phyloP scores from a whole-genome alignment of 805 yeast genomes.

The Cyberlindnera mycetangii region DNA sequence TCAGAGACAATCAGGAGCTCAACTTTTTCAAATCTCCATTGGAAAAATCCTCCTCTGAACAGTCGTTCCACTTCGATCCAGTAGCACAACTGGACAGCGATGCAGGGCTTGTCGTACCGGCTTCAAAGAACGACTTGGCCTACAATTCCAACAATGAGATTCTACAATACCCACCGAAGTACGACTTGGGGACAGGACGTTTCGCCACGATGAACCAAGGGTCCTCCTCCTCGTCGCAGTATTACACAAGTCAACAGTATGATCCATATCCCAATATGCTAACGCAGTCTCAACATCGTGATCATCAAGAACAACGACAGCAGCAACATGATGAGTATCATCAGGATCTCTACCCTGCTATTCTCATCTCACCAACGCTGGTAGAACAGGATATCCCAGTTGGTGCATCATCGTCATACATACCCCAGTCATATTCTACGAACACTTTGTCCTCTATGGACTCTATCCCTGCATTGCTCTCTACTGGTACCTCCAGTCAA shows the following conservation, averaged over 20 bases:
- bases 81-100: constrained; percentile 1
- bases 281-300: not conserved
- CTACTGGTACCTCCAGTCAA: constrained; percentile 1
- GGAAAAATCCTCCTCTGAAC: not conserved
- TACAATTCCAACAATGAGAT: constrained; percentile 2
- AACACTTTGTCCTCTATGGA: constrained; percentile 8
- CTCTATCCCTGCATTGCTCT: constrained; percentile 4
- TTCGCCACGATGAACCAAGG: not conserved
- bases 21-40: not conserved
- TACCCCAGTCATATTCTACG: constrained; percentile 6
- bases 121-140: constrained; percentile 4
- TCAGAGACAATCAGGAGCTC: constrained; percentile 1
- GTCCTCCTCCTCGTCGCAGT: not conserved
- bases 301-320: not conserved
- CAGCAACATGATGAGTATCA: constrained; percentile 1
- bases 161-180: constrained; percentile 7
- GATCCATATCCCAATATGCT: not conserved
- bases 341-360: constrained; percentile 4
- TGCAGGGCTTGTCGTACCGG: constrained; percentile 8
- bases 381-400: constrained; percentile 12
- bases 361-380: constrained; percentile 3
- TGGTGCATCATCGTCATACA: not conserved
- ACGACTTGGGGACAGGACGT: not conserved
- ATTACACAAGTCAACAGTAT: not conserved
- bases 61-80: not conserved